phyloP scores from a whole-genome alignment of 345 rosid species.

The Eucalyptus coolabah region DNA sequence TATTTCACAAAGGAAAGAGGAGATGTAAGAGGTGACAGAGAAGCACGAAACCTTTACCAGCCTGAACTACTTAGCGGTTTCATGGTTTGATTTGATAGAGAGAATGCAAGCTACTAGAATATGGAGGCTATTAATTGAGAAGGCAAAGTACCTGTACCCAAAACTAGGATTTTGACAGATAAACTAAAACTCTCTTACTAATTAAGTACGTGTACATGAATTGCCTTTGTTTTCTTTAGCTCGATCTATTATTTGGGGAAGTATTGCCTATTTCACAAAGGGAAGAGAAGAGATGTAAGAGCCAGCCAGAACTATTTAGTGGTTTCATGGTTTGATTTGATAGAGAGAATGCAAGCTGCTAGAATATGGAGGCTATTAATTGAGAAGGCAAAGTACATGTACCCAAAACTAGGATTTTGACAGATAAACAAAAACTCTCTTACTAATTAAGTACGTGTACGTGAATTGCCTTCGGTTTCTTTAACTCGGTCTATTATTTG shows the following conservation, averaged over 20 bases:
- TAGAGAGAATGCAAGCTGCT: not conserved
- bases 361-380: not conserved
- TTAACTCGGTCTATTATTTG: not conserved
- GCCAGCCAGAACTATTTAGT: no score
- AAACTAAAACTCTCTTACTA: not conserved
- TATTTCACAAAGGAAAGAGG: not conserved
- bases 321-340: not conserved
- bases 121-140: not conserved
- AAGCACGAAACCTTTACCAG: not conserved
- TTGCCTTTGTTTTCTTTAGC: not conserved
- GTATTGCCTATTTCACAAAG: no score
- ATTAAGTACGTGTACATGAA: no score
- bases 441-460: no score
- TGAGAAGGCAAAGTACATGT: not conserved
- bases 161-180: not conserved
- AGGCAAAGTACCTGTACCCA: not conserved
- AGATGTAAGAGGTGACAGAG: not conserved
- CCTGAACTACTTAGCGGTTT: not conserved
- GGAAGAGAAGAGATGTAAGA: no score
- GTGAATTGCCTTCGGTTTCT: not conserved
- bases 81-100: no score
- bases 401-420: not conserved
- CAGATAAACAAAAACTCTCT: not conserved
- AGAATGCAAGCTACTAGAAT: not conserved
- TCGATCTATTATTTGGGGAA: not conserved